Conservation (phyloP, 169 alveolate species). For the Plasmodium falciparum region DNA sequence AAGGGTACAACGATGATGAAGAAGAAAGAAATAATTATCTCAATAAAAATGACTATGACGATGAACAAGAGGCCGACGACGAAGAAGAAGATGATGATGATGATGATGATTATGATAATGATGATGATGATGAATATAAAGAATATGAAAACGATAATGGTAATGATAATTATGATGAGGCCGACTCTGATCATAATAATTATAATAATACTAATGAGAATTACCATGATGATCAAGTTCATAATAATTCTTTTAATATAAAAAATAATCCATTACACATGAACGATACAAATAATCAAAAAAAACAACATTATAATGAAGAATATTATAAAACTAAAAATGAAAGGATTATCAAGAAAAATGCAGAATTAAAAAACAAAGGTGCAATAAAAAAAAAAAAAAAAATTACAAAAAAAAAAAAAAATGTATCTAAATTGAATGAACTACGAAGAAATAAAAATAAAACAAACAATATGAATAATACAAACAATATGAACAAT, state of each 20-base stretch:
- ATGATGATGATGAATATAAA: neutral
- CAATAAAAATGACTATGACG: neutral
- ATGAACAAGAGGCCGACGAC: neutral
- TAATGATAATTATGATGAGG: neutral
- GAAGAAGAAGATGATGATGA: neutral
- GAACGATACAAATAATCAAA: no score
- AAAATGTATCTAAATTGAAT: neutral
- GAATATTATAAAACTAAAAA: no score
- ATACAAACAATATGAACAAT: neutral
- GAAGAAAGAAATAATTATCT: neutral
- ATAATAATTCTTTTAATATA: no score
- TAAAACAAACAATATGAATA: neutral
- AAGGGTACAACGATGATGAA: neutral
- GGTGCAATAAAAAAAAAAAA: no score
- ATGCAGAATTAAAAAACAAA: no score
- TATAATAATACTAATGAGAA: no score
- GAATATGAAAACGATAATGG: neutral
- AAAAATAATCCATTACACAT: no score
- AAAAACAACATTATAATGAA: no score
- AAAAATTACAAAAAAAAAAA: no score
- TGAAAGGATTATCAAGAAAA: no score
- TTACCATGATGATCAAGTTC: no score
- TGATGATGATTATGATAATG: neutral
- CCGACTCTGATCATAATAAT: neutral
- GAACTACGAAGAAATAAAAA: constrained; percentile 8